Percentiles rank a stretch among this genome's conserved stretches.
phyloP scores from a whole-genome alignment of 306 rosid genomes.

The Cyclanthera cordifolia region DNA sequence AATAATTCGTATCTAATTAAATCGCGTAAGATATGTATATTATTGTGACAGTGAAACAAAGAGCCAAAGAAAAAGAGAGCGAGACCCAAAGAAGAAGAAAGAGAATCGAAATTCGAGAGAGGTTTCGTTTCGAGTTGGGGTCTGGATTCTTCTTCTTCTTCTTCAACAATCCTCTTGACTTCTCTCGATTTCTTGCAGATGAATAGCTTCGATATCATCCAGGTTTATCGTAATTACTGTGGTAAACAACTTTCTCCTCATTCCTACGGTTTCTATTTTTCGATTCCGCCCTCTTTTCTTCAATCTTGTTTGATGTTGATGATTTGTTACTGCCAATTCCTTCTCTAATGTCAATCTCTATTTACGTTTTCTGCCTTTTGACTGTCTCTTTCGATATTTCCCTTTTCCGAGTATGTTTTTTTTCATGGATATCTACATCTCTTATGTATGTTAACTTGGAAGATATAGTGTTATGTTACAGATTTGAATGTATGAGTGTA shows the following conservation, averaged over 20 bases:
- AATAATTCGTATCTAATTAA: not conserved
- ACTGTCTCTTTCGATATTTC: not conserved
- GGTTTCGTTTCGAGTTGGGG: not conserved
- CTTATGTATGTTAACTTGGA: not conserved
- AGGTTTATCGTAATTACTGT: constrained; percentile 57
- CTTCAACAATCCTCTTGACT: not conserved
- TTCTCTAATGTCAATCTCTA: not conserved
- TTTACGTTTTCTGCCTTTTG: not conserved
- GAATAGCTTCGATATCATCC: constrained; percentile 39
- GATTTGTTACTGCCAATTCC: not conserved
- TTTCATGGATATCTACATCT: not conserved
- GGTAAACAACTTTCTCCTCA: constrained; percentile 32
- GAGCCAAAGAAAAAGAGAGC: not conserved
- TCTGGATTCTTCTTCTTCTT: not conserved
- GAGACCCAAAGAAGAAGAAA: not conserved
- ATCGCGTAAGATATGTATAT: not conserved
- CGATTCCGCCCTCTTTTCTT: not conserved
- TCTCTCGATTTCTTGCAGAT: constrained; percentile 39
- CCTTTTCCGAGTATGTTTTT: not conserved
- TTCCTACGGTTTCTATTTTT: not conserved
- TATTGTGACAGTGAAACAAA: not conserved
- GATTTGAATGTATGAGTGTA: not conserved
- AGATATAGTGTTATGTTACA: not conserved
- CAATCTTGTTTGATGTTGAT: not conserved
- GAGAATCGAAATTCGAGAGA: too few relatives aligned